Percentiles rank a stretch among this genome's conserved stretches.
Evolutionary conservation across 2,329 filamentous ascomycete genomes (phyloP).

Genomic region (Colletotrichum camelliae): DNA sequence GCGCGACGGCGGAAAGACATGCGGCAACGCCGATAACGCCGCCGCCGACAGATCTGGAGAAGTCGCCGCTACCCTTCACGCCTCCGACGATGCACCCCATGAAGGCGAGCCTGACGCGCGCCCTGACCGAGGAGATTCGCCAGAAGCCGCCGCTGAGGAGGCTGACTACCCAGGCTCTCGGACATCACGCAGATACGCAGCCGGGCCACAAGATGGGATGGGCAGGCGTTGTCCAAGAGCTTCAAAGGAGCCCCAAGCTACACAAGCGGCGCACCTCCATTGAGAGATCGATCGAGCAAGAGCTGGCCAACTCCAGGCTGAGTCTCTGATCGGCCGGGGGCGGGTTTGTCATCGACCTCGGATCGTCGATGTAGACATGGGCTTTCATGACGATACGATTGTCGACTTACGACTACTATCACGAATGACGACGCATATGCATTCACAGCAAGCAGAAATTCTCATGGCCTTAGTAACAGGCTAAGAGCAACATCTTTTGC

Average conservation of each 20-base stretch:
- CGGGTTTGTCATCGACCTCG: constrained; percentile 5
- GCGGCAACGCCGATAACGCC: constrained; percentile 2
- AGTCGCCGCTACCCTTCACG: constrained; percentile 28
- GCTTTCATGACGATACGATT: not conserved
- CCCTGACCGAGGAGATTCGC: constrained; percentile 48
- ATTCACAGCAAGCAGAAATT: not conserved
- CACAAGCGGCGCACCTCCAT: constrained; percentile 68
- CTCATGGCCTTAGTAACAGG: not conserved
- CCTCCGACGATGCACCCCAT: constrained; percentile 33
- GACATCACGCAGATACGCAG: constrained; percentile 54
- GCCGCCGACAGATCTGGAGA: constrained; percentile 33
- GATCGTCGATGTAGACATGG: not conserved
- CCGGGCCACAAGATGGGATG: constrained; percentile 59
- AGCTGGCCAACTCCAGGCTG: constrained; percentile 30
- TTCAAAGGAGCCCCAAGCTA: constrained; percentile 66
- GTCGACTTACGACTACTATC: constrained; percentile 1
- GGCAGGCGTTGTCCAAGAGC: constrained; percentile 67
- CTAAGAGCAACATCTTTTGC: not conserved
- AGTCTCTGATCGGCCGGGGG: constrained; percentile 31
- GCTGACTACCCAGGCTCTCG: constrained; percentile 59
- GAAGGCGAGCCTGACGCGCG: constrained; percentile 37
- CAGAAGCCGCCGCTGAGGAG: constrained; percentile 55
- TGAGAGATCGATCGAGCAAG: constrained; percentile 56
- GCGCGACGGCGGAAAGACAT: constrained; percentile 29
- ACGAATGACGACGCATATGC: not conserved